phyloP scores from a whole-genome alignment of 2,329 filamentous ascomycete genomes.

The Pyrenochaeta sp. region DNA sequence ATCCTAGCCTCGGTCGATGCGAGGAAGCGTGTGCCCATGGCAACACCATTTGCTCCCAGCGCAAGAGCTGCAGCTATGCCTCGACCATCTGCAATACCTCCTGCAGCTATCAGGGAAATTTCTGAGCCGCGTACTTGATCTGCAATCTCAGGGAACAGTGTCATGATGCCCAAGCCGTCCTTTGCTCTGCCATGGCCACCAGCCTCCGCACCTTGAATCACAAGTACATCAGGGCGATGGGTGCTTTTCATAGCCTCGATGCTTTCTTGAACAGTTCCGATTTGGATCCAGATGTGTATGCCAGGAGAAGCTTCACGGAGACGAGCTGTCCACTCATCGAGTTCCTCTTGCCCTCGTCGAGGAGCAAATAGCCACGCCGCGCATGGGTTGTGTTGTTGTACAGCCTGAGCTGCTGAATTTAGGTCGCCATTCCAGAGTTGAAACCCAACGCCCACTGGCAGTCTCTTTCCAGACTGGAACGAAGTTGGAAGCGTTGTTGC shows the following conservation, averaged over 20 bases:
- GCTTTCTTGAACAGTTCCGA: conserved; percentile 66
- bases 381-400: conserved; percentile 62
- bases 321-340: conserved; percentile 39
- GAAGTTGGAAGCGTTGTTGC: background rate
- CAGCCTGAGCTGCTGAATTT: conserved; percentile 59
- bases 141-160: conserved; percentile 65
- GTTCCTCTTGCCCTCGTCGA: conserved; percentile 41
- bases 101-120: conserved; percentile 60
- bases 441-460: conserved; percentile 68
- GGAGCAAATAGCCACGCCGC: conserved; percentile 74
- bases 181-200: conserved; percentile 68
- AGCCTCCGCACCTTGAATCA: conserved; percentile 69
- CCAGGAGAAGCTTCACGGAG: conserved; percentile 42
- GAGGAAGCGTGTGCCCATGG: conserved; percentile 71
- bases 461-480: conserved; percentile 15
- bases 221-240: conserved; percentile 61
- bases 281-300: conserved; percentile 65
- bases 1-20: conserved; percentile 58
- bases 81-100: conserved; percentile 66
- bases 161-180: conserved; percentile 55
- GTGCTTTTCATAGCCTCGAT: conserved; percentile 57
- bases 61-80: conserved; percentile 64
- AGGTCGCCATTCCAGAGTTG: conserved; percentile 60
- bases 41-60: conserved; percentile 61
- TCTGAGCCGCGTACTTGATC: conserved; percentile 40